phyloP scores from a whole-genome alignment of 257 asterid genomes.

The Lycium ferocissimum region DNA sequence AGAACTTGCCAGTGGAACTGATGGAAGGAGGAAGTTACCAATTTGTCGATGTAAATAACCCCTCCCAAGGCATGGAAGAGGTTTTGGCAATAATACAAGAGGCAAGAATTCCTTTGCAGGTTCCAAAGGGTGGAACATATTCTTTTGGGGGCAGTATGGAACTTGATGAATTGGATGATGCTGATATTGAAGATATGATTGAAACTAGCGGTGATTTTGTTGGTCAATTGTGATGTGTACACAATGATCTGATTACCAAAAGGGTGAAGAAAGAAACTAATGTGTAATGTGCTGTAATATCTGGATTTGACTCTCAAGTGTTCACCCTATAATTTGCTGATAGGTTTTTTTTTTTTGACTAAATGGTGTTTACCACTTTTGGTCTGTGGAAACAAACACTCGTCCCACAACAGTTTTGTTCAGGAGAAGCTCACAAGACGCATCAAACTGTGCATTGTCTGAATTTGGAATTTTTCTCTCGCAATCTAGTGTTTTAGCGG shows the following conservation, averaged over 20 bases:
- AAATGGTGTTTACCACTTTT: not conserved
- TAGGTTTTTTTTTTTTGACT: not conserved
- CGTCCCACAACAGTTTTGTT: not conserved
- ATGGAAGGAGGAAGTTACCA: conserved; percentile 44
- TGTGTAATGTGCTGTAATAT: not conserved
- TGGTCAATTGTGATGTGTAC: conserved; percentile 34
- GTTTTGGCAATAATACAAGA: conserved; percentile 44
- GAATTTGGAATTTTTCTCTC: not conserved
- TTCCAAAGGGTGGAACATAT: conserved; percentile 17
- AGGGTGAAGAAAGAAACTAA: conserved; percentile 7
- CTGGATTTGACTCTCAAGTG: not conserved
- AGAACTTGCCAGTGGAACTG: conserved; percentile 50
- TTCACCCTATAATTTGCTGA: not conserved
- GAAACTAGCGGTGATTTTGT: conserved; percentile 50
- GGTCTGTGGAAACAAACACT: not conserved
- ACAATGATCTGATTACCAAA: not conserved
- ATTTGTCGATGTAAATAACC: conserved; percentile 42
- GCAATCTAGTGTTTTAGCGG: not conserved
- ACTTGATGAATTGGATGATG: conserved; percentile 47
- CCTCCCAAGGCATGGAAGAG: conserved; percentile 50
- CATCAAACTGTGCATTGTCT: not conserved
- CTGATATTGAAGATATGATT: conserved; percentile 39
- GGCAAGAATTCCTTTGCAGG: conserved; percentile 38
- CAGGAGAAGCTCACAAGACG: not conserved
- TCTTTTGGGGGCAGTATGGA: conserved; percentile 46